phyloP scores from a whole-genome alignment of 108 stramenopile species.

The Pseudonitzschia pungens region DNA sequence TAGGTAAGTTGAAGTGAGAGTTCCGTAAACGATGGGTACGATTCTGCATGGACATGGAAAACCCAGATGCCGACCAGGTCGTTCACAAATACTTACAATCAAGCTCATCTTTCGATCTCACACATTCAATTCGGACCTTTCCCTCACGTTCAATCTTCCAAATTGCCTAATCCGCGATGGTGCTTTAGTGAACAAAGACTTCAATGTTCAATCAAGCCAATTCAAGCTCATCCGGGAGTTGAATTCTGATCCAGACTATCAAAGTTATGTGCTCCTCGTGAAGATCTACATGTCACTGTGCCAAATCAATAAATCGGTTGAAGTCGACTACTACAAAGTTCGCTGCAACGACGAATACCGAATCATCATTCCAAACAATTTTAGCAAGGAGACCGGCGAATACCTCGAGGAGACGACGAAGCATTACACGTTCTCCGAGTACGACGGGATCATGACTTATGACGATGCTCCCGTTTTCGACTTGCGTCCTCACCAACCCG shows the following conservation, averaged over 20 bases:
- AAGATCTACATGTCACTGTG: constrained; percentile 38
- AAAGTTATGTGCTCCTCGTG: constrained; percentile 35
- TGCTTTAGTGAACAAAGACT: constrained; percentile 30
- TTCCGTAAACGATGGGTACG: no score
- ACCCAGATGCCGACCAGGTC: not conserved
- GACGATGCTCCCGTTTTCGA: constrained; percentile 37
- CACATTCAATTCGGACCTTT: not conserved
- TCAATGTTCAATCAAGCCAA: constrained; percentile 25
- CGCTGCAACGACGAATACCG: constrained; percentile 29
- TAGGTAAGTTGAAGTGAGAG: not conserved
- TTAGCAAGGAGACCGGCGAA: constrained; percentile 27
- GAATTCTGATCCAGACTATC: constrained; percentile 34
- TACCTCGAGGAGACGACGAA: constrained; percentile 30
- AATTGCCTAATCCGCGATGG: not conserved
- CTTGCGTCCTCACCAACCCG: constrained; percentile 32
- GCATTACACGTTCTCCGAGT: constrained; percentile 37
- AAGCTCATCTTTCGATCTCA: no score
- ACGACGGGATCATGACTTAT: constrained; percentile 31
- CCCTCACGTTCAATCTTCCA: not conserved
- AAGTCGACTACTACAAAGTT: constrained; percentile 42
- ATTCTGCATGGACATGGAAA: not conserved
- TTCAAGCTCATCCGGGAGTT: constrained; percentile 36
- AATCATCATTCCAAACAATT: constrained; percentile 37
- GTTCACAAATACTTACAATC: not conserved
- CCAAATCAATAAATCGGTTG: constrained; percentile 32